A percentile compares a stretch with the other conserved stretches of the same genome.
Conservation (phyloP, 495 filamentous ascomycete genomes). For the Lineolata rhizophorae region DNA sequence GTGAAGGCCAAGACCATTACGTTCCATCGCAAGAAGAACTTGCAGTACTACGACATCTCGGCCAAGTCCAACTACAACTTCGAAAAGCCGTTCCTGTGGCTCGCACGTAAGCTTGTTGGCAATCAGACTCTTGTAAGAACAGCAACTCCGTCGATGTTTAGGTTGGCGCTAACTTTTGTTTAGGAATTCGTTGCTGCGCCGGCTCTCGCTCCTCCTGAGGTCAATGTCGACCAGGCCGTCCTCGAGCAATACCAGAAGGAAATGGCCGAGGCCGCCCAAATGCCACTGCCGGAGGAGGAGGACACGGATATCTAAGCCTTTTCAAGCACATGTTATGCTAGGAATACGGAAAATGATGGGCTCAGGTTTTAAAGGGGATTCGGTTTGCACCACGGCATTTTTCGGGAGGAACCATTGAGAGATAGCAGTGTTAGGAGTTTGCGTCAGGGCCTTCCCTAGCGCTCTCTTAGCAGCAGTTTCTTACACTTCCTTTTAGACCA, state of each 20-base stretch:
- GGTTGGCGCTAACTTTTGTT: slow-evolving; percentile 10
- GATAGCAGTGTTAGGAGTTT: too few relatives aligned
- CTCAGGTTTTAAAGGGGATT: too few relatives aligned
- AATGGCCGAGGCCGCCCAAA: slow-evolving; percentile 58
- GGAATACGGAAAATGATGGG: too few relatives aligned
- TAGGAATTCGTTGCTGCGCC: slow-evolving; percentile 95
- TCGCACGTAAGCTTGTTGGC: slow-evolving; percentile 93
- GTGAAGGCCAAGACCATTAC: slow-evolving; percentile 99
- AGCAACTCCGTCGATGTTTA: neutral
- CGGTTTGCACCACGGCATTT: too few relatives aligned
- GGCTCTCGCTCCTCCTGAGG: slow-evolving; percentile 84
- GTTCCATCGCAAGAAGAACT: slow-evolving; percentile 99
- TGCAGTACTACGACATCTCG: slow-evolving; percentile 99
- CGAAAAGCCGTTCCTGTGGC: slow-evolving; percentile 99
- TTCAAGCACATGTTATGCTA: too few relatives aligned
- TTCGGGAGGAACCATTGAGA: too few relatives aligned
- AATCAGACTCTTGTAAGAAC: slow-evolving; percentile 65
- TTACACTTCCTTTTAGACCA: too few relatives aligned
- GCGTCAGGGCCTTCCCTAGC: too few relatives aligned
- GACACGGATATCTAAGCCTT: slow-evolving; percentile 61
- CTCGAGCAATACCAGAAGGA: slow-evolving; percentile 67
- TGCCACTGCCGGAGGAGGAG: slow-evolving; percentile 92
- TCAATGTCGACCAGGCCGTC: slow-evolving; percentile 61
- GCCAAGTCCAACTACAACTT: slow-evolving; percentile 99
- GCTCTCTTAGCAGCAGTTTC: too few relatives aligned